These are phyloP conservation scores for Metschnikowia matae DNA, from an alignment of 805 yeast genomes.

Conservation along the genomic window DNA sequence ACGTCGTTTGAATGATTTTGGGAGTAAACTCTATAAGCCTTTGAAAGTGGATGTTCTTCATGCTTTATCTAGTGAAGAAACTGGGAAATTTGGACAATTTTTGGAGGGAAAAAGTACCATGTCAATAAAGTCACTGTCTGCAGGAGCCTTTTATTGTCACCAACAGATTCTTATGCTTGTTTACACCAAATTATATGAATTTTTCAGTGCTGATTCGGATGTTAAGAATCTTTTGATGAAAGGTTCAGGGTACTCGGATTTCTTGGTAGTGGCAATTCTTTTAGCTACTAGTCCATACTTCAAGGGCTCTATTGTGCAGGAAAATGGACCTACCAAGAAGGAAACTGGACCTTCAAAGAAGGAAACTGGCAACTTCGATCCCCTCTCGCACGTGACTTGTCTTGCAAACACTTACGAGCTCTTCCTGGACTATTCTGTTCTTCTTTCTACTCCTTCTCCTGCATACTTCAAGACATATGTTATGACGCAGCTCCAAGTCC, in stretches of 20 bases:
- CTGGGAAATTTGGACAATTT: not conserved
- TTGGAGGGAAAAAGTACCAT: not conserved
- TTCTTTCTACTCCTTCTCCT: slow-evolving; percentile 49
- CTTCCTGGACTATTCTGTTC: slow-evolving; percentile 53
- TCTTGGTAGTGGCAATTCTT: slow-evolving; percentile 45
- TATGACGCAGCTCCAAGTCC: slow-evolving; percentile 44
- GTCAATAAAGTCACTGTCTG: not conserved
- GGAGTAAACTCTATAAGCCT: slow-evolving; percentile 23
- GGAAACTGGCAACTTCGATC: no score
- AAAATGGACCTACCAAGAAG: no score
- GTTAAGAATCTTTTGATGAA: slow-evolving; percentile 50
- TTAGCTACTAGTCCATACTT: slow-evolving; percentile 34
- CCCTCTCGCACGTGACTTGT: slow-evolving; percentile 25
- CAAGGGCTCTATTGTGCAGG: slow-evolving; percentile 1
- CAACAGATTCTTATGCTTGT: slow-evolving; percentile 25
- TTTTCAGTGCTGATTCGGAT: slow-evolving; percentile 44
- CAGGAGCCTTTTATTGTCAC: slow-evolving; percentile 4
- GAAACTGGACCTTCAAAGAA: no score
- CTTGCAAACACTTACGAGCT: slow-evolving; percentile 66
- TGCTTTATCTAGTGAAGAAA: slow-evolving; percentile 2
- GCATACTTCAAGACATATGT: slow-evolving; percentile 45
- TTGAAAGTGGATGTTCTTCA: slow-evolving; percentile 20
- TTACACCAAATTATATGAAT: slow-evolving; percentile 25
- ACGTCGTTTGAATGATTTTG: slow-evolving; percentile 51
- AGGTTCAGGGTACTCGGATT: slow-evolving; percentile 67